Evolutionary conservation across 208 protist genomes (phyloP).

Genomic region (Crithidia expoeki): DNA sequence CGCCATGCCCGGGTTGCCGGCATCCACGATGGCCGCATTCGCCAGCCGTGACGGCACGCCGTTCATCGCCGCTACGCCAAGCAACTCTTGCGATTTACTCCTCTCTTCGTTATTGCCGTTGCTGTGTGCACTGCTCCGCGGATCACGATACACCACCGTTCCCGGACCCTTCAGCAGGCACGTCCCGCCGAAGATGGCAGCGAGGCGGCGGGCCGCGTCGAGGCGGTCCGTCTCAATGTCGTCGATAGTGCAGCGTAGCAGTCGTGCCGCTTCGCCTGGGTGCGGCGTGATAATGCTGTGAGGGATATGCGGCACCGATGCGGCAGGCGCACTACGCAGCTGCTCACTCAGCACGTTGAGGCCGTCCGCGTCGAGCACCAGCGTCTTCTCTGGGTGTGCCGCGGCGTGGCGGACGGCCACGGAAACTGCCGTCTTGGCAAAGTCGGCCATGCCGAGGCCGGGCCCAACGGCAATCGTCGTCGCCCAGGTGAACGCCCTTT

Average conservation of each 20-base stretch:
- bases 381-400: slow-evolving; percentile 43
- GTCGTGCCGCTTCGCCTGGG: slow-evolving; percentile 71
- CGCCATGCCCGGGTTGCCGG: slow-evolving; percentile 87
- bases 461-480: slow-evolving; percentile 68
- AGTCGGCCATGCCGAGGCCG: slow-evolving; percentile 55
- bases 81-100: background rate
- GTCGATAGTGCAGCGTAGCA: slow-evolving; percentile 56
- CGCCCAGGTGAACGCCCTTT: slow-evolving; percentile 51
- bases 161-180: slow-evolving; percentile 84
- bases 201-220: slow-evolving; percentile 45
- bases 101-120: too few relatives aligned
- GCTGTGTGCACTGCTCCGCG: background rate
- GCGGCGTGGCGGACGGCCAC: slow-evolving; percentile 40
- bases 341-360: slow-evolving; percentile 52
- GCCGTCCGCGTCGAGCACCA: slow-evolving; percentile 79
- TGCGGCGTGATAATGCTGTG: slow-evolving; percentile 80
- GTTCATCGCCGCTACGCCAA: background rate
- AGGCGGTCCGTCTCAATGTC: slow-evolving; percentile 80
- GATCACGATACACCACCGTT: slow-evolving; percentile 51
- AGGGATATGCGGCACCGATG: slow-evolving; percentile 31
- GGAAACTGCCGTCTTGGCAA: slow-evolving; percentile 31
- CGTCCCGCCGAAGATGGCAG: slow-evolving; percentile 49
- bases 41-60: slow-evolving; percentile 10
- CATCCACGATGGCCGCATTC: slow-evolving; percentile 58
- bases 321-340: background rate